Conservation (phyloP, 108 stramenopile species). For the Heterococcus sp. region DNA sequence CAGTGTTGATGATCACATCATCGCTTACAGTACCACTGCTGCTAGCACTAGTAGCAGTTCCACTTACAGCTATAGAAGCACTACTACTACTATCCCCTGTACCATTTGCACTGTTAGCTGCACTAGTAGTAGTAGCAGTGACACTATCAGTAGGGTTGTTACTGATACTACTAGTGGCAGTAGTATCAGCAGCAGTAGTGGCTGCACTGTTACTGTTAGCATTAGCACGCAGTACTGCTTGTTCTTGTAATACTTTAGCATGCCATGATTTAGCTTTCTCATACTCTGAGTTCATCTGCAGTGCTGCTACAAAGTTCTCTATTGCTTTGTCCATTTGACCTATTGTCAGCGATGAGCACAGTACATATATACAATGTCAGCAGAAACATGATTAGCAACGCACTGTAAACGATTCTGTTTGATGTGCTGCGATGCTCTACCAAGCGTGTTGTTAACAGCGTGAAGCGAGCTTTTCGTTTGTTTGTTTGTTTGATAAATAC, state of each 20-base stretch:
- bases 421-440: background rate
- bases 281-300: slow-evolving; percentile 57
- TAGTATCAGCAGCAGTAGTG: background rate
- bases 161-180: background rate
- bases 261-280: slow-evolving; percentile 61
- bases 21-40: too few relatives aligned
- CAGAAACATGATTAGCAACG: background rate
- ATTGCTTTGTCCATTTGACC: slow-evolving; percentile 41
- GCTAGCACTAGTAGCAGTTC: too few relatives aligned
- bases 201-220: background rate
- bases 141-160: background rate
- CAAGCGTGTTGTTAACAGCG: background rate
- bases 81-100: background rate
- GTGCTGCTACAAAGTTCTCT: slow-evolving; percentile 47
- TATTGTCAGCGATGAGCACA: background rate
- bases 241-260: slow-evolving; percentile 45
- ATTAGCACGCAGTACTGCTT: background rate
- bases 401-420: background rate
- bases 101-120: background rate
- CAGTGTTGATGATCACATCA: too few relatives aligned
- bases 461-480: background rate
- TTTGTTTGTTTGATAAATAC: background rate
- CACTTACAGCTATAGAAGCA: background rate
- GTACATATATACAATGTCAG: background rate
- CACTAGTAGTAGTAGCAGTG: background rate